These are phyloP conservation scores for Colletotrichum aenigma DNA, from an alignment of 2,329 filamentous ascomycete species.

Conservation along the genomic window DNA sequence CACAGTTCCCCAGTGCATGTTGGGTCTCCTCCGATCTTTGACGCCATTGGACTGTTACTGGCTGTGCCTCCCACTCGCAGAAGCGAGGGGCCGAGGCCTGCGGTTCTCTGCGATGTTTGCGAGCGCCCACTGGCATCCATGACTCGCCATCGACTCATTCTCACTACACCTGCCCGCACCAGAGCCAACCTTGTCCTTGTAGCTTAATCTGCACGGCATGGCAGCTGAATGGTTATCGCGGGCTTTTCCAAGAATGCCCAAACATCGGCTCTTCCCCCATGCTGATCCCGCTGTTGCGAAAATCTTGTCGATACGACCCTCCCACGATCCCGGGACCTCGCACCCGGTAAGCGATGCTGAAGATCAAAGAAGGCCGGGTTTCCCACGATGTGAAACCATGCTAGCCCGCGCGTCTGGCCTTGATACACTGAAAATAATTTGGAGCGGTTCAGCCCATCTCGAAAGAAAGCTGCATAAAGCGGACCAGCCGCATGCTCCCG, in stretches of 20 bases:
- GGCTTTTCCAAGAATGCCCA: background rate
- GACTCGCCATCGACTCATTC: conserved; percentile 6
- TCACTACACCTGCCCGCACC: background rate
- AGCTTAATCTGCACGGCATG: background rate
- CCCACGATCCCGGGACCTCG: background rate
- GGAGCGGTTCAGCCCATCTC: background rate
- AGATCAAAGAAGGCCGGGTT: background rate
- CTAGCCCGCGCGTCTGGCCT: background rate
- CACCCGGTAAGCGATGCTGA: background rate
- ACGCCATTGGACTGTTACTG: background rate
- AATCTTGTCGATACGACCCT: background rate
- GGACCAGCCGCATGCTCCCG: background rate
- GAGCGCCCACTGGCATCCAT: background rate
- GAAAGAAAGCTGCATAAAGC: background rate
- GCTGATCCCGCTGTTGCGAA: background rate
- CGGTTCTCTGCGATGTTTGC: background rate
- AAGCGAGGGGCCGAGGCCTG: background rate
- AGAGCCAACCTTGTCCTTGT: conserved; percentile 8
- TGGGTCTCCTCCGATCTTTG: background rate
- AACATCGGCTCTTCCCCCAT: background rate
- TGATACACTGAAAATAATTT: background rate
- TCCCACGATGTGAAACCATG: background rate
- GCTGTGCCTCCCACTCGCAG: background rate
- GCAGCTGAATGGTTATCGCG: background rate
- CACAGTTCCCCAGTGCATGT: background rate